Evolutionary conservation across 257 asterid species (phyloP), one percentile per base, ranked within the genome.

Genomic region (Nicotiana undulata): DNA sequence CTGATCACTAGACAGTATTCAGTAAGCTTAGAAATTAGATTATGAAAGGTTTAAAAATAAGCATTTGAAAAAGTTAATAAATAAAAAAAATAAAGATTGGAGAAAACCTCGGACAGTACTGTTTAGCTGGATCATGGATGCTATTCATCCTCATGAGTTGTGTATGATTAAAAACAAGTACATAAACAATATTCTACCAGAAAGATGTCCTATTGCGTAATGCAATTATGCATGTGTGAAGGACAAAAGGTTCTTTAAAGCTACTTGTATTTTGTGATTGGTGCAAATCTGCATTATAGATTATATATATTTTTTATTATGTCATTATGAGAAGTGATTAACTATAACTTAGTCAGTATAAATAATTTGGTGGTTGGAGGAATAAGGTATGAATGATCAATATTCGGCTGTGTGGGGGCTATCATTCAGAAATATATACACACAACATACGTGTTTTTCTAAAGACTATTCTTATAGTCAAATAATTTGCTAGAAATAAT

Each of bases 21-120:
- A 34, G 53, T 18, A 67, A 34, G 37, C 29, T 37, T n/a, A 9
- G 53, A 34, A 37, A 24, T 67, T 37, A 31, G 37, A 67, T n/a
- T 40, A 68, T 11, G 28, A 67, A 2, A n/a, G 20, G 24, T 4
- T 67, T 34, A 67, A 67, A 10, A 9, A 18, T 9, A 9, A 66
- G 4, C 9, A 56, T 56, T 56, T 18, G 11, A 6, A 9, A 63
- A 26, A 26, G 1, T 0, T 26, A 26, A 63, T 3, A 0, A 20
- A 13, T 29, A 37, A 64, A 29, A 32, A 17, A 7, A 16, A 17
- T 3, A 24, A 3, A 6, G 1, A 12, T 12, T 4, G 31, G 67
- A 68, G 82, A 70, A 80, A 76, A 55, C 72, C 75, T 76, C 75
- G 84, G 86, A 75, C 52, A 15, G 65, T n/a, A 40, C 3, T 40